Evolutionary conservation across 2,329 filamentous ascomycete species (phyloP), one percentile per base, ranked within the genome.

Genomic region (Thielaviopsis cerberus): DNA sequence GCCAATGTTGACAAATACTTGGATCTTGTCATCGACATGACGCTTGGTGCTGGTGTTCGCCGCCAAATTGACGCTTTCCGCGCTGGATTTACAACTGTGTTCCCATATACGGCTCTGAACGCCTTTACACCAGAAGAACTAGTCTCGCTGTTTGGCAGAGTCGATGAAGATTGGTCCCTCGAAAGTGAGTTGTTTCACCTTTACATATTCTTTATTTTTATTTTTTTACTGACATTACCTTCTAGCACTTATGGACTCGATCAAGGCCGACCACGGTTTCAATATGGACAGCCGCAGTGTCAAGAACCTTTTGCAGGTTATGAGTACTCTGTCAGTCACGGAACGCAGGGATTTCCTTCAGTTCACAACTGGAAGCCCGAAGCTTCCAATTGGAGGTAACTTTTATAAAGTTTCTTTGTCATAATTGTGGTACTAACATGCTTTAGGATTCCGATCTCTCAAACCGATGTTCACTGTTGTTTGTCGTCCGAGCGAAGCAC

Each of bases 391-490:
- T 68, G 92, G 92, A 75, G 92, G 91, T 94, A 79, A 67, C 25
- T 41, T 15, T 7, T 10, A 58, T 57, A 26, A 27, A 17, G 55
- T 53, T n/a, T 37, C 51, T 45, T 61, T 20, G 20, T 20, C 11
- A 24, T 55, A 26, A 27, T 22, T 22, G 20, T 22, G 11, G 11
- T 6, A 27, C 5, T 37, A 7, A 22, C 53, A 54, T 34, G 6
- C 34, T 54, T 57, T 30, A 96, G 90, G 92, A 61, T 98, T 98
- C 79, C 95, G 94, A 74, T 87, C 84, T 69, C 80, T 98, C 62
- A 97, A 89, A 1, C 92, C 92, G 22, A 96, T 97, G 84, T 97
- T 98, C 69, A 98, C 92, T 2, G 92, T 98, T 62, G 92, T 98
- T 51, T 97, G 92, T 77, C 96, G 96, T 71, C 91, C 91, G n/a